These are phyloP conservation scores for Cladosporium sp. DNA, from an alignment of 2,329 filamentous ascomycete species.

Conservation along the genomic window DNA sequence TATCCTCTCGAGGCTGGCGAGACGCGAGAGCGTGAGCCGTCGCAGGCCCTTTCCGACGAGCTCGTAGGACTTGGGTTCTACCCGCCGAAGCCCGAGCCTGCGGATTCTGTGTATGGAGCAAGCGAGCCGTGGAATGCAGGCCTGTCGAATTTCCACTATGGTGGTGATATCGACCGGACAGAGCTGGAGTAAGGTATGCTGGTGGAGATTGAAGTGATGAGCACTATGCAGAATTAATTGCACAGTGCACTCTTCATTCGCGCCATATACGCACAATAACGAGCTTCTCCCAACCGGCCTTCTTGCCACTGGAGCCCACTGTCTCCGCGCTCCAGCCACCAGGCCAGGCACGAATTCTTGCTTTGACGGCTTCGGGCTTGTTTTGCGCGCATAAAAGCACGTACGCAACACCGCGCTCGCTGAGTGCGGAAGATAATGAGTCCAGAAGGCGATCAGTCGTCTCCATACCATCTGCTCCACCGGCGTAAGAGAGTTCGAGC, in stretches of 20 bases:
- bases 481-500: constrained; percentile 81
- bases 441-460: constrained; percentile 76
- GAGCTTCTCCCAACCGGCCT: constrained; percentile 91
- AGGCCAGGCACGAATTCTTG: constrained; percentile 56
- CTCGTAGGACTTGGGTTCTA: constrained; percentile 15
- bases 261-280: constrained; percentile 84
- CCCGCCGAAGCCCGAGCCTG: constrained; percentile 17
- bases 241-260: neutral
- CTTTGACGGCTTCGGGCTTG: constrained; percentile 69
- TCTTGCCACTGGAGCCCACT: constrained; percentile 77
- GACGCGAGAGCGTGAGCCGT: constrained; percentile 6
- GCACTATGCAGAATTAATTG: no score
- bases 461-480: constrained; percentile 89
- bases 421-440: constrained; percentile 62
- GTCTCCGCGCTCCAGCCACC: constrained; percentile 67
- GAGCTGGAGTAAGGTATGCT: constrained; percentile 21
- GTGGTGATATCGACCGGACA: constrained; percentile 22
- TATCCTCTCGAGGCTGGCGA: constrained; percentile 25
- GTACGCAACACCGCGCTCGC: constrained; percentile 73
- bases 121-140: constrained; percentile 32
- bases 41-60: constrained; percentile 22
- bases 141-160: constrained; percentile 30
- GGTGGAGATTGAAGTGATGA: neutral
- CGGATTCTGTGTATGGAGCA: constrained; percentile 24
- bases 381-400: constrained; percentile 89